A percentile compares a stretch with the other conserved stretches of the same genome.
Evolutionary conservation across 1,284 basidiomycete genomes (phyloP).

Genomic region (Hortiboletus rubellus): DNA sequence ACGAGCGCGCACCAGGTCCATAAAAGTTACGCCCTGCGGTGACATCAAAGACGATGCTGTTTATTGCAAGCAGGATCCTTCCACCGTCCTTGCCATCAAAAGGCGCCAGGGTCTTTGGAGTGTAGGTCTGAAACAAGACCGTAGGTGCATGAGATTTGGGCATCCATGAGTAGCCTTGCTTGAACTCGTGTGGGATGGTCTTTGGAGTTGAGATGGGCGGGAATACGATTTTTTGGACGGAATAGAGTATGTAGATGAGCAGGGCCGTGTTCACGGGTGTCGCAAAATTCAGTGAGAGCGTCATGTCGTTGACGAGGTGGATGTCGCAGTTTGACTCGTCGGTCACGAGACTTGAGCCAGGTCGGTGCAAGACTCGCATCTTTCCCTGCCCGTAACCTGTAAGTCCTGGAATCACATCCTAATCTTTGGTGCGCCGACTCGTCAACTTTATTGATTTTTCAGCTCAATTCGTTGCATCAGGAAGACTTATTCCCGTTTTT

Average conservation of each 20-base stretch:
- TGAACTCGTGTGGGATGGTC: slow-evolving; percentile 66
- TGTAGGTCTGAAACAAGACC: slow-evolving; percentile 74
- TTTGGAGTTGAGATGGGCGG: slow-evolving; percentile 55
- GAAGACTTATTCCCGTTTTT: background rate
- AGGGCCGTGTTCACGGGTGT: slow-evolving; percentile 75
- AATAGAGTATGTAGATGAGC: slow-evolving; percentile 76
- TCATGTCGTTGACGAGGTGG: slow-evolving; percentile 19
- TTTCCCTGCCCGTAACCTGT: no score
- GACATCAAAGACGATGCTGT: slow-evolving; percentile 89
- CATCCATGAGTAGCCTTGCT: slow-evolving; percentile 83
- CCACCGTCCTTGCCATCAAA: slow-evolving; percentile 70
- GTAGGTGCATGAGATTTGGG: slow-evolving; percentile 77
- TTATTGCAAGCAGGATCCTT: slow-evolving; percentile 84
- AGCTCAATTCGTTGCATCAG: background rate
- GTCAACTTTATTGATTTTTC: background rate
- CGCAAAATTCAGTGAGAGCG: slow-evolving; percentile 47
- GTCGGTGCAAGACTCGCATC: no score
- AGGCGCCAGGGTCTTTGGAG: slow-evolving; percentile 66
- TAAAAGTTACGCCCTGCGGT: slow-evolving; percentile 88
- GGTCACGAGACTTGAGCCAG: background rate
- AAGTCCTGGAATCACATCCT: no score
- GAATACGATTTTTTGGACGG: slow-evolving; percentile 70
- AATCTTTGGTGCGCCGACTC: no score
- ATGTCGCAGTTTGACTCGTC: background rate
- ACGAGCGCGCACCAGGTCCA: slow-evolving; percentile 72